phyloP scores from a whole-genome alignment of 179 eudicot species.

The Camellia oleifera region DNA sequence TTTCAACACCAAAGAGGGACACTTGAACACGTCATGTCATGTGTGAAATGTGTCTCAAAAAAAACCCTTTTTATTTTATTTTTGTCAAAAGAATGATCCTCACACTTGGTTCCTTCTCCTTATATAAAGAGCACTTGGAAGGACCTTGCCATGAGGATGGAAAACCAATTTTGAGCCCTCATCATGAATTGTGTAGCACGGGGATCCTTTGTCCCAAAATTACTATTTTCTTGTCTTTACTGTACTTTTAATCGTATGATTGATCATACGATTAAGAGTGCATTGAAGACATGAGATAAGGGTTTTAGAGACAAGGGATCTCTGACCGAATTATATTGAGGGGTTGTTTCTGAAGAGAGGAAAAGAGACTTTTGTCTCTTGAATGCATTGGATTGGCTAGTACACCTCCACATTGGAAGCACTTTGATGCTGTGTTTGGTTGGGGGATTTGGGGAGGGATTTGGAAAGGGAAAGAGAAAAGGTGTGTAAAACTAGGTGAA shows the following conservation, averaged over 20 bases:
- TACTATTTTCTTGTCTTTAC: too few relatives aligned
- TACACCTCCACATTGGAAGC: conserved; percentile 7
- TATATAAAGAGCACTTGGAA: background rate
- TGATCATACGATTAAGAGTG: too few relatives aligned
- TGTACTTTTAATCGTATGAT: too few relatives aligned
- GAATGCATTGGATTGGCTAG: background rate
- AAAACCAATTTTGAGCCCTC: background rate
- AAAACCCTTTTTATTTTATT: background rate
- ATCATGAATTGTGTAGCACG: background rate
- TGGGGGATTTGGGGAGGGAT: too few relatives aligned
- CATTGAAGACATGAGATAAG: too few relatives aligned
- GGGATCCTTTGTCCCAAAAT: too few relatives aligned
- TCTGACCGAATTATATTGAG: too few relatives aligned
- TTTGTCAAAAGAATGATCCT: background rate
- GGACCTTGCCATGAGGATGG: background rate
- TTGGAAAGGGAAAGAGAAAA: too few relatives aligned
- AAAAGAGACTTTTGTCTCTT: background rate
- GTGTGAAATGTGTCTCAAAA: background rate
- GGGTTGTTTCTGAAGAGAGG: background rate
- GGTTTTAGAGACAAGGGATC: too few relatives aligned
- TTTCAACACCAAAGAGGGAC: background rate
- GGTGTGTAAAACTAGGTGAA: too few relatives aligned
- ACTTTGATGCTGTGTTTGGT: too few relatives aligned
- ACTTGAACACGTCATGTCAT: background rate
- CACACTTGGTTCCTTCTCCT: background rate